These are phyloP conservation scores for Graphilbum ipis-grandicollis DNA, from an alignment of 2,329 filamentous ascomycete genomes.

Conservation along the genomic window DNA sequence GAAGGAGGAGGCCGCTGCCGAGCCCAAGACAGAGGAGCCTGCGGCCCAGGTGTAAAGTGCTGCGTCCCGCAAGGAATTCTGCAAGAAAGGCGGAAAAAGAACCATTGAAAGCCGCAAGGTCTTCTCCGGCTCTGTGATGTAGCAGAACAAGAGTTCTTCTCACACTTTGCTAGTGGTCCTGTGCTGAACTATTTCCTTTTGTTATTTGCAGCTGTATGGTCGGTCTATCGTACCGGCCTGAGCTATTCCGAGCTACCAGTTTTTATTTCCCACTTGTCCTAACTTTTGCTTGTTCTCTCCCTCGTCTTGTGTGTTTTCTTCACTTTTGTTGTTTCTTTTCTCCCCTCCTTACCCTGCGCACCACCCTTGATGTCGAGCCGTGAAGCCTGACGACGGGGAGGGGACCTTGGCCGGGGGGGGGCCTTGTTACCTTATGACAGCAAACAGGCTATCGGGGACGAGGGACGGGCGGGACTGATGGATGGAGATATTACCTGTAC, in stretches of 20 bases:
- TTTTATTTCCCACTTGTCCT: background rate
- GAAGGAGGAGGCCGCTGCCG: conserved; percentile 35
- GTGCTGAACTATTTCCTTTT: background rate
- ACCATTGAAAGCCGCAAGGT: too few species aligned
- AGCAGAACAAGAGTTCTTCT: too few species aligned
- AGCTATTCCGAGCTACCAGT: background rate
- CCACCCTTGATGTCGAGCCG: background rate
- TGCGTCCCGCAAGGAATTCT: background rate
- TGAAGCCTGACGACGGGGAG: background rate
- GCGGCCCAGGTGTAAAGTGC: background rate
- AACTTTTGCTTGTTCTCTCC: background rate
- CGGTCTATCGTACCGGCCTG: background rate
- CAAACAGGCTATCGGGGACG: background rate
- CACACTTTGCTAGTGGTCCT: too few species aligned
- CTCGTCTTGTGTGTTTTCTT: background rate
- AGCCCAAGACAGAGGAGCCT: conserved; percentile 23
- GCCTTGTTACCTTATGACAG: background rate
- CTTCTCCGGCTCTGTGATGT: too few species aligned
- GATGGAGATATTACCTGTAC: background rate
- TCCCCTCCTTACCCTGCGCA: background rate
- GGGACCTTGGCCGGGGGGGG: background rate
- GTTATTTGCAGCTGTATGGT: background rate
- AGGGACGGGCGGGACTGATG: background rate
- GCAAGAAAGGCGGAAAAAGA: background rate
- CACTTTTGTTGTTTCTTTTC: background rate